Evolutionary conservation across 169 alveolate genomes (phyloP).

Genomic region (Babesia sp.): DNA sequence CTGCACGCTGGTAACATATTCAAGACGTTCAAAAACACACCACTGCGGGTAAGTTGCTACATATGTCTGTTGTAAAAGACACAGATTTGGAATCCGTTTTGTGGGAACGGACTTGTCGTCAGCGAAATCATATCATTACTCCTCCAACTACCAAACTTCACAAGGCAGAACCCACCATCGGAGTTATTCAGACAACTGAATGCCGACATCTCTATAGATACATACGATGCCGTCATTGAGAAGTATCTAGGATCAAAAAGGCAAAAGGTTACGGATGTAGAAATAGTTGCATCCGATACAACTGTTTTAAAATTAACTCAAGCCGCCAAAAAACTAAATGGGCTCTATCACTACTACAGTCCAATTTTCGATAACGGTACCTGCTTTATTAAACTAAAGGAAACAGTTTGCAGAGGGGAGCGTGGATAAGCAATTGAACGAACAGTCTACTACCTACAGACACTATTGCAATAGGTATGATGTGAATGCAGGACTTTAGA

Average conservation of each 20-base stretch:
- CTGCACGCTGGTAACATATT: conserved; percentile 24
- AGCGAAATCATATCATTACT: conserved; percentile 46
- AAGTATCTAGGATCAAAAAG: not conserved
- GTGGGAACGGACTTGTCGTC: conserved; percentile 58
- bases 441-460: not conserved
- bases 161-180: conserved; percentile 9
- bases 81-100: conserved; percentile 68
- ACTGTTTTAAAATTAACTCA: conserved; percentile 31
- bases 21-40: conserved; percentile 17
- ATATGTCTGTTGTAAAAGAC: not conserved
- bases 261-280: not conserved
- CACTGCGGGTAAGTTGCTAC: not conserved
- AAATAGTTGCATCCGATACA: conserved; percentile 60
- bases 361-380: conserved; percentile 10
- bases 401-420: not conserved
- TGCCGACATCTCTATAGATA: not conserved
- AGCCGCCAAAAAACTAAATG: conserved; percentile 26
- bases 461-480: conserved; percentile 30
- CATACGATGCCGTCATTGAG: not conserved
- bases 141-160: conserved; percentile 55
- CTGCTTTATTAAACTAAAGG: not conserved
- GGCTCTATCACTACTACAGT: conserved; percentile 18
- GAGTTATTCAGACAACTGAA: not conserved
- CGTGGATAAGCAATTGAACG: not conserved
- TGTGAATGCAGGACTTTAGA: not conserved